Evolutionary conservation across 192 early-diverging fungal species (phyloP).

Genomic region (Podila minutissima): DNA sequence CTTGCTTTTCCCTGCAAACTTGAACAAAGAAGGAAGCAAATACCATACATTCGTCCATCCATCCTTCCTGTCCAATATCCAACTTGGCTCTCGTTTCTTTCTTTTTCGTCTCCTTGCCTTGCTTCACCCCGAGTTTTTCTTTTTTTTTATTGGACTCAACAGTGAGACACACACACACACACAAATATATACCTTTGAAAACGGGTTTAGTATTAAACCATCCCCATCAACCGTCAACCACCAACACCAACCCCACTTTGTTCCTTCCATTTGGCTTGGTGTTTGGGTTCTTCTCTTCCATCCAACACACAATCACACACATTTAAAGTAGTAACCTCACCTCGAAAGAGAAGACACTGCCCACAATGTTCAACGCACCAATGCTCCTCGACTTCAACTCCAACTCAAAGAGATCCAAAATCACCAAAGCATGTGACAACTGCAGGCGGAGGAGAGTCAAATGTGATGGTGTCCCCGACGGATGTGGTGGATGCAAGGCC

Average conservation of each 20-base stretch:
- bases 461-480: slow-evolving; percentile 69
- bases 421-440: slow-evolving; percentile 64
- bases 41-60: neutral
- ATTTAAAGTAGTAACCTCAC: neutral
- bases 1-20: neutral
- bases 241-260: no score
- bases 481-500: slow-evolving; percentile 71
- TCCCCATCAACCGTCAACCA: no score
- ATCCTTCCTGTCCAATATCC: neutral
- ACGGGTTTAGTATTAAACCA: no score
- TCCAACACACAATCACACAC: neutral
- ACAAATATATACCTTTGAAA: neutral
- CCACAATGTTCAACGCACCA: slow-evolving; percentile 45
- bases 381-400: slow-evolving; percentile 47
- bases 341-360: neutral
- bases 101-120: neutral
- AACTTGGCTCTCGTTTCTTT: neutral
- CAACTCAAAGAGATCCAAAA: slow-evolving; percentile 50
- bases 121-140: neutral
- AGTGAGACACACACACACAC: neutral
- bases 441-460: slow-evolving; percentile 77
- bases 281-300: neutral
- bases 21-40: neutral
- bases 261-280: neutral
- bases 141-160: neutral